Percentiles rank a stretch among this genome's conserved stretches.
These are phyloP conservation scores for Lizanozyma gosingica DNA, from an alignment of 1,139 yeast genomes.

Conservation along the genomic window DNA sequence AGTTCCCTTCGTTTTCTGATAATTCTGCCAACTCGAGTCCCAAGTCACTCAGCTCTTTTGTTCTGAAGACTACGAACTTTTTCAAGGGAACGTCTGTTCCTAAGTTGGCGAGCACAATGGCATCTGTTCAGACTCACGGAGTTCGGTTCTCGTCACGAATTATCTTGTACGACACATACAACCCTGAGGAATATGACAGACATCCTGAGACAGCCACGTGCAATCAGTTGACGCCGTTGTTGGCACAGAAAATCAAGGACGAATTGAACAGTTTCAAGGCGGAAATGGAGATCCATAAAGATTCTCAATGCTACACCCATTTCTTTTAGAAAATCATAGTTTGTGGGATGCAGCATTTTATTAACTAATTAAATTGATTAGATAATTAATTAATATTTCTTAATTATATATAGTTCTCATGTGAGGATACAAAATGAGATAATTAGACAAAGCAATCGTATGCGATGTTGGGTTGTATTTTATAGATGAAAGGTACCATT, in stretches of 20 bases:
- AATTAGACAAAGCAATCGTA: no score
- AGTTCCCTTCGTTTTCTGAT: slow-evolving; percentile 19
- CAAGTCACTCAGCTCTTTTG: slow-evolving; percentile 19
- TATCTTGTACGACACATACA: slow-evolving; percentile 78
- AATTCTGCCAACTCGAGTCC: slow-evolving; percentile 22
- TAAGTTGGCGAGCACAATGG: background rate
- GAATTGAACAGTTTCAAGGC: slow-evolving; percentile 74
- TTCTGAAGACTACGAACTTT: background rate
- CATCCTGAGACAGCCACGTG: slow-evolving; percentile 93
- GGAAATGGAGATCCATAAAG: slow-evolving; percentile 75
- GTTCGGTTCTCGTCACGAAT: slow-evolving; percentile 84
- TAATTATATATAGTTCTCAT: no score
- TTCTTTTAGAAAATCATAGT: slow-evolving; percentile 44
- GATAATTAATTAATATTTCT: no score
- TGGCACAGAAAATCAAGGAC: slow-evolving; percentile 82
- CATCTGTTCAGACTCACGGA: slow-evolving; percentile 4
- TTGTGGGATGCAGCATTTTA: no score
- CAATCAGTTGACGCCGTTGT: slow-evolving; percentile 77
- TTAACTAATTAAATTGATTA: no score
- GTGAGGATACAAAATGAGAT: no score
- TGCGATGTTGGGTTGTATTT: no score
- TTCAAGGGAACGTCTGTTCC: background rate
- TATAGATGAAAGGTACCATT: no score
- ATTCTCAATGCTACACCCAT: slow-evolving; percentile 74
- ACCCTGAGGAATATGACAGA: slow-evolving; percentile 81